Conservation (phyloP, 345 rosid genomes). For the Syzygium aromaticum region DNA sequence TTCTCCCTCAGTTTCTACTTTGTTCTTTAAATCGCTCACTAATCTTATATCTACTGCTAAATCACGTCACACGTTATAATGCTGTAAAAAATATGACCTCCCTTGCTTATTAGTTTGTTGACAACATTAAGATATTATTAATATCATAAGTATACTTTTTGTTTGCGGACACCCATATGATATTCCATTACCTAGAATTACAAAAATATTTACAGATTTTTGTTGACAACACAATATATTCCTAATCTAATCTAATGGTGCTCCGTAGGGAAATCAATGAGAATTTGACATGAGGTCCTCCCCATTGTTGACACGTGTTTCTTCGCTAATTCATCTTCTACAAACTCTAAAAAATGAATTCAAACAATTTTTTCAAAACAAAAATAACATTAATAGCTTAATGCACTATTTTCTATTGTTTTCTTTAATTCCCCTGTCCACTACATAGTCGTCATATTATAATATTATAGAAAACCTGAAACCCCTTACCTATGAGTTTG, state of each 20-base stretch:
- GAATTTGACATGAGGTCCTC: rapidly evolving
- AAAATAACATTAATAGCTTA: too few relatives aligned
- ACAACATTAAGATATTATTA: neutral
- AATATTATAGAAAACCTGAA: rapidly evolving
- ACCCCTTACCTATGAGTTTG: rapidly evolving
- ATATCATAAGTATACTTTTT: neutral
- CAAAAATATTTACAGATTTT: rapidly evolving
- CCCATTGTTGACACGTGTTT: neutral
- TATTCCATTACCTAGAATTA: neutral
- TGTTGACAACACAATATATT: neutral
- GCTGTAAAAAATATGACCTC: neutral
- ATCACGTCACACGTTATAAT: neutral
- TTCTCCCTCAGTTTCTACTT: neutral
- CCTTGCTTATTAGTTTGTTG: neutral
- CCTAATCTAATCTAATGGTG: neutral
- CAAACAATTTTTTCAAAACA: neutral
- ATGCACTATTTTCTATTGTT: rapidly evolving
- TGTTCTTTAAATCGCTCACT: neutral
- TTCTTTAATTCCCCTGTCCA: rapidly evolving
- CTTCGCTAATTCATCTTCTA: neutral
- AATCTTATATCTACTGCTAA: neutral
- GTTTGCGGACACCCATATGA: too few relatives aligned
- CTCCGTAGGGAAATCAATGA: neutral
- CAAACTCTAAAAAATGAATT: too few relatives aligned
- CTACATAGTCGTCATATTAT: rapidly evolving